These are phyloP conservation scores for Austroboletus olivaceoglutinosus DNA, from an alignment of 1,284 basidiomycete species.

Conservation along the genomic window DNA sequence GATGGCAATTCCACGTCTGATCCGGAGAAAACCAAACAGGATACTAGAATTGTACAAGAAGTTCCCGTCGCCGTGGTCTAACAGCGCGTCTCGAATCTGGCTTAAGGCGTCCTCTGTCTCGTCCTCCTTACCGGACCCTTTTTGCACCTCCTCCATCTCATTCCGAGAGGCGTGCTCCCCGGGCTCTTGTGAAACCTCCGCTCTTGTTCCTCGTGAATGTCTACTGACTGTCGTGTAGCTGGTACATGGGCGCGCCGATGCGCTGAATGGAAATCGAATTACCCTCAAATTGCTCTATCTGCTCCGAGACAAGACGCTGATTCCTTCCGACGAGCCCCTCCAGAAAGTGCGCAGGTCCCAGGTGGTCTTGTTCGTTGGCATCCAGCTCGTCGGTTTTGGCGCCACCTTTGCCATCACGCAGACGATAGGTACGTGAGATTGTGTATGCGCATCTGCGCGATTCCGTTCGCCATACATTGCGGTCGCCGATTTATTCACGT, in stretches of 20 bases:
- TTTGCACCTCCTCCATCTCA: slow-evolving; percentile 72
- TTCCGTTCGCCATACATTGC: not conserved
- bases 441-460: not conserved
- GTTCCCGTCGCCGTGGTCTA: slow-evolving; percentile 81
- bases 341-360: slow-evolving; percentile 71
- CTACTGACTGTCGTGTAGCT: slow-evolving; percentile 43
- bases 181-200: slow-evolving; percentile 62
- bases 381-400: slow-evolving; percentile 87
- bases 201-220: slow-evolving; percentile 1
- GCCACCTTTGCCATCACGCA: slow-evolving; percentile 92
- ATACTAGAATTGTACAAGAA: slow-evolving; percentile 41
- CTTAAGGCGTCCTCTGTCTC: slow-evolving; percentile 78
- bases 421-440: slow-evolving; percentile 68
- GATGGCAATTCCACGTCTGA: not conserved
- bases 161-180: slow-evolving; percentile 74
- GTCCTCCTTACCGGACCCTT: slow-evolving; percentile 82
- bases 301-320: slow-evolving; percentile 69
- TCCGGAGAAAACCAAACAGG: slow-evolving; percentile 25
- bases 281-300: slow-evolving; percentile 83
- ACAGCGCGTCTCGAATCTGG: slow-evolving; percentile 85
- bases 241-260: slow-evolving; percentile 91
- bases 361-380: slow-evolving; percentile 73
- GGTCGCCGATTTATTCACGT: not conserved
- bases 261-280: slow-evolving; percentile 81
- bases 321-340: slow-evolving; percentile 66